Base-by-base conservation (phyloP, 2,329 filamentous ascomycete genomes). In the Endoconidiophora polonica region DNA sequence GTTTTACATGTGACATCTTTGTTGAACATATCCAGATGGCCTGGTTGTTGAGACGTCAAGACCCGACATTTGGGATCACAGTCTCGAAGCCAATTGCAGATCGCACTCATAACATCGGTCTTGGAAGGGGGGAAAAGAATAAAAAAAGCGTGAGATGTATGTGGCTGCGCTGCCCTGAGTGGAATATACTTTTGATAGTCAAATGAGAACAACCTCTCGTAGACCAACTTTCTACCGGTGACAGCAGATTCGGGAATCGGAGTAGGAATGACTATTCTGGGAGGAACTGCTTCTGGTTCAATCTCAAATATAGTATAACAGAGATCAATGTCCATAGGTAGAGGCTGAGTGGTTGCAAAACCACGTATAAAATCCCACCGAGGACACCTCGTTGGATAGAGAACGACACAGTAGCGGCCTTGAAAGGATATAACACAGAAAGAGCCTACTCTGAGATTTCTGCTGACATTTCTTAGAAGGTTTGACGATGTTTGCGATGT, bases 1-100 rank as follows among this genome's bases (percentile, higher is more conserved):
- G 57, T 54, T 18, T 63, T 59, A 40, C 56, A 46, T 0, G 56
- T 50, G 10, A 52, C 52, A 2, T 56, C 53, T 16, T 59, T 59
- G 6, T 59, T 26, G 54, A 77, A 76, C 16, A 59, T 61, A 3
- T 59, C 54, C 73, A 74, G 77, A 6, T 69, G 63, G 1, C 73
- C 72, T 4, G 63, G 36, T 1, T 58, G 57, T 10, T 66, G 56
- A 44, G 65, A 67, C 5, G 61, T 64, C 26, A 64, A 68, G 7
- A 77, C 61, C 16, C 61, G 63, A 55, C 67, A 71, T 2, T 62
- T 54, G 0, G 63, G 55, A 29, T 69, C 63, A 36, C 61, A 64
- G 3, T 56, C 56, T 4, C 60, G 61, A 7, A 77, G 57, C 71
- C 72, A 77, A 16, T 61, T 58, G 24, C 58, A 62, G 2, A 75